Percentiles rank a stretch among this genome's conserved stretches.
These are phyloP conservation scores for Aspergillus bertholletiae DNA, from an alignment of 495 filamentous ascomycete genomes.

Conservation along the genomic window DNA sequence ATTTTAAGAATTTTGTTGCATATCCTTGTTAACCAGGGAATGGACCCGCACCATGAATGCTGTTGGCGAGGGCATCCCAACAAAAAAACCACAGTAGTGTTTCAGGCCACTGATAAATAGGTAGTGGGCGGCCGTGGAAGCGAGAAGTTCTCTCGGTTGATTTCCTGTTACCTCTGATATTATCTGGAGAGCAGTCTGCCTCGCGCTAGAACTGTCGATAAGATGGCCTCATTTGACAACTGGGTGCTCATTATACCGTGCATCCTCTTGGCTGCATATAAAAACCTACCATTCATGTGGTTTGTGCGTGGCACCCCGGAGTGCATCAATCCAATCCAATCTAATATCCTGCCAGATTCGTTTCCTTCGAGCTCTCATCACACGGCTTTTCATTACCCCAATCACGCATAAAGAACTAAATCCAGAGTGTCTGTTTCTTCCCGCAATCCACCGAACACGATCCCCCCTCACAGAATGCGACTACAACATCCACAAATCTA, in stretches of 20 bases:
- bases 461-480: constrained; percentile 62
- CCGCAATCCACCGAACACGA: constrained; percentile 40
- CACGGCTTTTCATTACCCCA: constrained; percentile 3
- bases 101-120: too few relatives aligned
- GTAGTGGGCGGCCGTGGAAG: too few relatives aligned
- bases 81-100: too few relatives aligned
- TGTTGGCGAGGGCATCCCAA: too few relatives aligned
- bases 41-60: too few relatives aligned
- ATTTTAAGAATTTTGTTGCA: too few relatives aligned
- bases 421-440: constrained; percentile 35
- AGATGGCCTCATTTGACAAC: background rate
- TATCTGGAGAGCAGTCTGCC: background rate
- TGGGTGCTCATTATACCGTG: background rate
- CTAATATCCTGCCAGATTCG: background rate
- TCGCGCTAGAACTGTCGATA: background rate
- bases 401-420: background rate
- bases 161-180: too few relatives aligned
- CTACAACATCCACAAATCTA: constrained; percentile 83
- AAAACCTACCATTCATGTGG: constrained; percentile 74
- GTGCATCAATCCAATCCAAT: background rate
- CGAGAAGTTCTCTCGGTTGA: too few relatives aligned
- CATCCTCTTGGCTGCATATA: constrained; percentile 28
- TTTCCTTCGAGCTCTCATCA: constrained; percentile 5
- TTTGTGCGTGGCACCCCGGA: constrained; percentile 47
- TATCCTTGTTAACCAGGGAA: too few relatives aligned